A percentile compares a stretch with the other conserved stretches of the same genome.
Conservation (phyloP, 768 basidiomycete genomes). For the Lanmaoa rubissima region DNA sequence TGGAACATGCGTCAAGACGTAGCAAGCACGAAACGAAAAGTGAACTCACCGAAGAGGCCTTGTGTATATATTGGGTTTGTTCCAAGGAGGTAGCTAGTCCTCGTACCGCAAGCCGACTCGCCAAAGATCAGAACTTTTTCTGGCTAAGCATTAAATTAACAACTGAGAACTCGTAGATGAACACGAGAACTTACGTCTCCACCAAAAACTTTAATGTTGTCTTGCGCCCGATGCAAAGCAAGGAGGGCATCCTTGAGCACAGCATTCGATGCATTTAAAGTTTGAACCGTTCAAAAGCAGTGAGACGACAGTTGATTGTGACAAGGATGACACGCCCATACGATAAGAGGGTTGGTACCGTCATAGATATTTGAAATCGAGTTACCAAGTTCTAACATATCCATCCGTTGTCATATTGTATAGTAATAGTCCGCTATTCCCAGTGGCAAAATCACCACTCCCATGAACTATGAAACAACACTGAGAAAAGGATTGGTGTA, state of each 20-base stretch:
- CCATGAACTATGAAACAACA: slow-evolving; percentile 15
- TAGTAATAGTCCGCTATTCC: slow-evolving; percentile 17
- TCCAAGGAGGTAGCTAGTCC: slow-evolving; percentile 17
- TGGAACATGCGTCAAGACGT: background rate
- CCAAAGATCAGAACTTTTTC: slow-evolving; percentile 20
- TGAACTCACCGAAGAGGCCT: slow-evolving; percentile 20
- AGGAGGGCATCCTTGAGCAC: slow-evolving; percentile 32
- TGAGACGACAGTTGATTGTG: slow-evolving; percentile 25
- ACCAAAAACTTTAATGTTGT: slow-evolving; percentile 37
- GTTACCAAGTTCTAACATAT: slow-evolving; percentile 18
- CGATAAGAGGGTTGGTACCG: slow-evolving; percentile 25
- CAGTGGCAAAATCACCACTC: slow-evolving; percentile 15
- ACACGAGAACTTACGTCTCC: slow-evolving; percentile 28
- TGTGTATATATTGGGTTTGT: slow-evolving; percentile 17
- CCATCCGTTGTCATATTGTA: slow-evolving; percentile 21
- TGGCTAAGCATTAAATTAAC: background rate
- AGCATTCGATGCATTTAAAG: slow-evolving; percentile 21
- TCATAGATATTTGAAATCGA: slow-evolving; percentile 22
- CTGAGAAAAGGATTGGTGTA: background rate
- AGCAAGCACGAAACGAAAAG: background rate
- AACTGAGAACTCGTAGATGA: background rate
- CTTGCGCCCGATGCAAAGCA: slow-evolving; percentile 39
- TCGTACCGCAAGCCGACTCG: slow-evolving; percentile 20
- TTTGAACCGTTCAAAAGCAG: slow-evolving; percentile 25
- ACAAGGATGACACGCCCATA: too few relatives aligned